Base-by-base conservation (phyloP, 805 yeast genomes). In the Candida andamanensis region DNA sequence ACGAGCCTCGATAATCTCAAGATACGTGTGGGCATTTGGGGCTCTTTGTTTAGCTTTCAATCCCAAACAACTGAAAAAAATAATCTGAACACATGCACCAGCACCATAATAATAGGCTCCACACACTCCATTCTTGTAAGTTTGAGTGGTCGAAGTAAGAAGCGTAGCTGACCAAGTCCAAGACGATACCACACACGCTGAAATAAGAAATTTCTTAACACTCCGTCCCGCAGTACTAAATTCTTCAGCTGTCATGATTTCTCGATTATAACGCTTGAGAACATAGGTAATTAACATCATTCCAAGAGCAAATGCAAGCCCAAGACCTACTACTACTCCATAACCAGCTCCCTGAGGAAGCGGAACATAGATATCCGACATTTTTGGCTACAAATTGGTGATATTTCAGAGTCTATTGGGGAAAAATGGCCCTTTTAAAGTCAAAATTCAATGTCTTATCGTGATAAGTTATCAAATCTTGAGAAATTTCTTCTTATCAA, bases 171-270 rank as follows among this genome's bases (percentile, higher is more conserved):
- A 60, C 72, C 72, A 66, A 10, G 96, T 86, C 97, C 97, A 89
- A 6, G 90, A 79, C 9, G 90, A 79, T 6, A 87, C 95, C 18
- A 89, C 96, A 6, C 95, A 95, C 6, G 95, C 79, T 4, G 90
- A 79, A 40, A 86, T 80, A 44, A 89, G 66, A 29, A 92, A 92
- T 0, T 90, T 78, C 46, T 81, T 83, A 25, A 89, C 94, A 3
- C 85, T 69, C 52, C 95, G 74, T 43, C 95, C 95, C 21, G 96
- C 95, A 4, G 96, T 87, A 3, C 94, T 76, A 46, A 89, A 89
- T 52, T 87, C 95, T 60, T 89, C 97, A 4, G 96, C 87, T 5
- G 95, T 85, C 58, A 86, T 80, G 35, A 83, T 72, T 57, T 89
- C 96, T 46, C 76, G 74, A 52, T 85, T 89, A 56, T 87, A 89